Base-by-base conservation (phyloP, 371 early-diverging fungal species). In the Encephalitozoon hellem region DNA sequence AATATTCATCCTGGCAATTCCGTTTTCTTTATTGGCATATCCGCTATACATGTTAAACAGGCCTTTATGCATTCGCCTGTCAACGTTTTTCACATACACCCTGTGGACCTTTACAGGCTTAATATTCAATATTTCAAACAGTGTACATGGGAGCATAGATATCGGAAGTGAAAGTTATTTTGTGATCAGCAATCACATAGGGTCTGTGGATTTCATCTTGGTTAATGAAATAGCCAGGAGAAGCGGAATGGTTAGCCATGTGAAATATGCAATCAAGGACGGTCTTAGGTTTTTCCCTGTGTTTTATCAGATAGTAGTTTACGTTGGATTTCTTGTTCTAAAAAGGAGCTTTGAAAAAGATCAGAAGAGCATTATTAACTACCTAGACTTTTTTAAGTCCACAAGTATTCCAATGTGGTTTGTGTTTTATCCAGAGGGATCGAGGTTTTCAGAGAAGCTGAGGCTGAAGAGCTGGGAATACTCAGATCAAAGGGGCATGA, bases 401-500 rank as follows among this genome's bases (percentile, higher is more conserved):
- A 41, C 67, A 11, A 42, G 68, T 9, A 70, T 59, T 42, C 71
- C 74, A 6, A 21, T 52, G 15, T 78, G 77, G 73, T 45, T 86
- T 26, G 72, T 83, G n/a, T 21, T 86, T 12, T 86, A 80, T 72
- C 83, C 84, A 0, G 86, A 86, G 76, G 86, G 86, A 23, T 72
- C 80, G 11, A 63, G 86, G 34, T 74, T 71, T 47, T 42, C 55
- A 42, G 54, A 71, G 55, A 25, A 54, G 32, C 77, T 72, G n/a
- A 18, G 49, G 38, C 45, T 39, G 38, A 77, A 87, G 85, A 82
- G 87, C 45, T 88, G 89, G 83, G 84, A 82, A 49, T 92, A 89
- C 82, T 85, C 88, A 18, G 76, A 80, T 47, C 79, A 86, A 52
- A 86, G 87, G 15, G 87, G 87, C 8, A 83, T 89, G 47, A 87